Conservation (phyloP, 177 flowering plant species). For the Vitis hybrid region DNA sequence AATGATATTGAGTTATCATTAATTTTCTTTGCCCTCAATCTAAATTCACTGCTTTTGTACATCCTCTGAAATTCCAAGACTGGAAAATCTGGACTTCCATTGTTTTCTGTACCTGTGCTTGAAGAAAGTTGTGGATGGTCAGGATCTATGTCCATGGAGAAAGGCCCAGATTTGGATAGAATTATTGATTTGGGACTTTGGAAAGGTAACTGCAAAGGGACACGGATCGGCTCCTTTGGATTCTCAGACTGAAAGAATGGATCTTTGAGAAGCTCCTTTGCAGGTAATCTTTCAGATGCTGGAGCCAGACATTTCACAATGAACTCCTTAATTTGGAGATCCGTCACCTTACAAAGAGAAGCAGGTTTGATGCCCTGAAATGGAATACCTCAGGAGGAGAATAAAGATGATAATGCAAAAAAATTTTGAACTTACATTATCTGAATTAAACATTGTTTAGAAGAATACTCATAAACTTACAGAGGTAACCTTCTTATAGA, state of each 20-base stretch:
- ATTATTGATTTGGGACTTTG: conserved; percentile 9
- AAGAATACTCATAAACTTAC: conserved; percentile 26
- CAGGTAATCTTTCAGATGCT: conserved; percentile 41
- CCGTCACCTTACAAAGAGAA: conserved; percentile 36
- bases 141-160: conserved; percentile 41
- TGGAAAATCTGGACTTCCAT: conserved; percentile 18
- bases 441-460: background rate
- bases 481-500: conserved; percentile 50
- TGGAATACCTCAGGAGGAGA: background rate
- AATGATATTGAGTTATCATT: conserved; percentile 37
- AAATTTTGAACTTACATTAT: background rate
- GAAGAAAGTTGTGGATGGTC: conserved; percentile 26
- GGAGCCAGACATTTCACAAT: conserved; percentile 46
- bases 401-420: background rate
- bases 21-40: conserved; percentile 36
- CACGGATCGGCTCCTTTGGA: conserved; percentile 22
- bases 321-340: conserved; percentile 37
- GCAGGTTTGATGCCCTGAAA: conserved; percentile 52
- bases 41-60: conserved; percentile 33
- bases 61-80: conserved; percentile 35
- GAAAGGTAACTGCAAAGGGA: conserved; percentile 20
- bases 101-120: conserved; percentile 19
- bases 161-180: conserved; percentile 21
- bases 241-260: conserved; percentile 31
- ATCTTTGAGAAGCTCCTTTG: conserved; percentile 37